Evolutionary conservation across 371 early-diverging fungal genomes (phyloP), one percentile per base, ranked within the genome.

Genomic region (Ordospora colligata): DNA sequence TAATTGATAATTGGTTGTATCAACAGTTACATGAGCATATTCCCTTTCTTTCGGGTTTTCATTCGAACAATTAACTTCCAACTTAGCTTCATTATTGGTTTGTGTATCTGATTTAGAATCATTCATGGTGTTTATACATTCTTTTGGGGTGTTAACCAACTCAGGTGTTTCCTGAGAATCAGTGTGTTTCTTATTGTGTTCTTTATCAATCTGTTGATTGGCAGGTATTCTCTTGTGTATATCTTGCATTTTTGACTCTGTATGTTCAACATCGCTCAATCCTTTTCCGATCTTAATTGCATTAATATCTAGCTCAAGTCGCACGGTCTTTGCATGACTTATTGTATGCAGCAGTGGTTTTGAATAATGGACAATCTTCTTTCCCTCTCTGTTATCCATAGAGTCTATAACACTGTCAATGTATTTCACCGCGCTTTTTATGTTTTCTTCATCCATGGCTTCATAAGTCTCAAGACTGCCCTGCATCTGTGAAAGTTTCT

Each of bases 381-480:
- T 32, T 37, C 58, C 40, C 25, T 40, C 37, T 12, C 40, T 19
- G n/a, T 27, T 32, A 3, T n/a, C 27, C 27, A 58, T 58, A 1
- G 19, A 9, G 12, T 69, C 53, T 32, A 69, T 69, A 3, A 43
- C 43, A 19, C 40, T 69, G 44, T 69, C 69, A 69, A 53, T 42
- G 22, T 53, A 69, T 22, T 52, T 69, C 19, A 69, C 44, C 37
- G 53, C 53, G 27, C 51, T 51, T 53, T 43, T 69, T 37, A 69
- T 40, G 44, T 43, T 52, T 19, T 49, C 50, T 22, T 32, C 40
- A 45, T 69, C 69, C 21, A 69, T 49, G 17, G 52, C 49, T 21
- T 51, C 19, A 5, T 45, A 42, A 12, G 51, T 19, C 23, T 69
- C 37, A 42, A 69, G 42, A 9, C 22, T 52, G 23, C 42, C 51